Percentiles rank a stretch among this genome's conserved stretches.
phyloP scores from a whole-genome alignment of 371 early-diverging fungal genomes.

The Rhizopus microsporus region DNA sequence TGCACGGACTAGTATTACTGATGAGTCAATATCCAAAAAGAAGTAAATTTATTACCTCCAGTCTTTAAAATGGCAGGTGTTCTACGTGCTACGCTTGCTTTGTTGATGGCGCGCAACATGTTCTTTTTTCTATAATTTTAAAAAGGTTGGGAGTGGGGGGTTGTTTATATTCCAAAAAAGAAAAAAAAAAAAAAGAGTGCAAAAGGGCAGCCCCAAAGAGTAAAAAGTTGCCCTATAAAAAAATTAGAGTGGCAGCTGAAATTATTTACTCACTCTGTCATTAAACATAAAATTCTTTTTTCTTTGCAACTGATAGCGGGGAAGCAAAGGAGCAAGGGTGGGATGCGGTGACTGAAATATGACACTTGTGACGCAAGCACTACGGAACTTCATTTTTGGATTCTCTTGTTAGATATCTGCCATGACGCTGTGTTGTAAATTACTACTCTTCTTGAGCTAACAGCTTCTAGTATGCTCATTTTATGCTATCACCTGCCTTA shows the following conservation, averaged over 20 bases:
- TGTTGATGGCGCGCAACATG: conserved; percentile 58
- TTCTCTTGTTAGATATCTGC: too few species aligned
- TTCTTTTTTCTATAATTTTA: conserved; percentile 6
- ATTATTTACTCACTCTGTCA: background rate
- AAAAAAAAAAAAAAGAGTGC: conserved; percentile 11
- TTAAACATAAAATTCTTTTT: conserved; percentile 1
- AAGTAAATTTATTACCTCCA: conserved; percentile 34
- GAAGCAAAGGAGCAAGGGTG: conserved; percentile 9
- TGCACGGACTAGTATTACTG: conserved; percentile 43
- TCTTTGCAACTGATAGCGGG: conserved; percentile 7
- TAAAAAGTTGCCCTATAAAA: conserved; percentile 4
- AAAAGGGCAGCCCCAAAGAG: conserved; percentile 14
- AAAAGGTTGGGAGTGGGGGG: conserved; percentile 33
- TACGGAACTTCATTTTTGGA: background rate
- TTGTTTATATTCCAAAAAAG: conserved; percentile 11
- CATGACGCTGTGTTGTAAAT: too few species aligned
- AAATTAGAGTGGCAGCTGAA: background rate
- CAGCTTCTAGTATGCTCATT: too few species aligned
- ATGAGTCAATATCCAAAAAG: conserved; percentile 13
- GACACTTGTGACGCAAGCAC: background rate
- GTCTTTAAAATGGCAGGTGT: conserved; percentile 45
- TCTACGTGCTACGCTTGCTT: conserved; percentile 49
- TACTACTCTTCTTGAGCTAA: too few species aligned
- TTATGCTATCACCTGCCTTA: too few species aligned
- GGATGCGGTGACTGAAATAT: background rate